Evolutionary conservation across 805 yeast species (phyloP).

Genomic region (Jamesozyma gamospora): DNA sequence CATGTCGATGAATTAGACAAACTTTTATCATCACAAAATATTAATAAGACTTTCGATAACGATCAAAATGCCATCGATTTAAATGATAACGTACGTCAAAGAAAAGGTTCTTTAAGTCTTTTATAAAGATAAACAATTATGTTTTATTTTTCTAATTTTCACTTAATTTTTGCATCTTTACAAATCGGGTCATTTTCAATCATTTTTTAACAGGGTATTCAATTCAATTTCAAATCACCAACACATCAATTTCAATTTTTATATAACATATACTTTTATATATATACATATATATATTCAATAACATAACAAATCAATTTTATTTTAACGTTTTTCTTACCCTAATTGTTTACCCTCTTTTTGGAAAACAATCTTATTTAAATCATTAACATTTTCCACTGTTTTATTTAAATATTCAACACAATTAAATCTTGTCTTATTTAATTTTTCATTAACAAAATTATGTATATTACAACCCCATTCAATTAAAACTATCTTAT

Average conservation of each 20-base stretch:
- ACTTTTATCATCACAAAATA: background rate
- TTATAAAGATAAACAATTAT: too few relatives aligned
- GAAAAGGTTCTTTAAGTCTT: conserved; percentile 8
- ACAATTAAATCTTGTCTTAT: conserved; percentile 81
- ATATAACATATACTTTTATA: too few relatives aligned
- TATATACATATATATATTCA: too few relatives aligned
- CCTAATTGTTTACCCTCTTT: conserved; percentile 15
- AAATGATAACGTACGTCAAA: background rate
- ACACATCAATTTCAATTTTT: too few relatives aligned
- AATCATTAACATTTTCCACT: conserved; percentile 44
- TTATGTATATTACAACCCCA: conserved; percentile 98
- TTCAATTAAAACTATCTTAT: conserved; percentile 68
- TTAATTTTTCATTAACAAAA: conserved; percentile 76
- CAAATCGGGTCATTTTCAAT: too few relatives aligned
- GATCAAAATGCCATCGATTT: conserved; percentile 1
- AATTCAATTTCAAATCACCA: too few relatives aligned
- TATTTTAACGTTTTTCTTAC: background rate
- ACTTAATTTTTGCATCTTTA: too few relatives aligned
- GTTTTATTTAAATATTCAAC: conserved; percentile 45
- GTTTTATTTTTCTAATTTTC: too few relatives aligned
- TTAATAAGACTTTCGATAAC: background rate
- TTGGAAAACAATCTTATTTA: conserved; percentile 10
- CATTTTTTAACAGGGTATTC: too few relatives aligned
- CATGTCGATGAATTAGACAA: conserved; percentile 7
- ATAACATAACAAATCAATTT: too few relatives aligned